Evolutionary conservation across 306 rosid species (phyloP).

Genomic region (Cucurbita argyrosperma): DNA sequence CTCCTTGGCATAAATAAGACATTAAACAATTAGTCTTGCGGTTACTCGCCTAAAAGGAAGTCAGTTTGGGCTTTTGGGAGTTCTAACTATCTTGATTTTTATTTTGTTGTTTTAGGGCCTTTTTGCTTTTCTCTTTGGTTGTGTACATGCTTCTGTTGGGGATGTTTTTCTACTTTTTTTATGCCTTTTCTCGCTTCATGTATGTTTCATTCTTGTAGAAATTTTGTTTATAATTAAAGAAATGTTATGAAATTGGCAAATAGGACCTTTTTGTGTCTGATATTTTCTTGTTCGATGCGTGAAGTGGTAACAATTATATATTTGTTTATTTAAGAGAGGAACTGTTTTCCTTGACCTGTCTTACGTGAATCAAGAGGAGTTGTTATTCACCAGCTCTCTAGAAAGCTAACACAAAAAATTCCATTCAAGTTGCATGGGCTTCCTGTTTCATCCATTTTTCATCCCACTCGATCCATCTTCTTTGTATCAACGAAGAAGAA

Average conservation of each 20-base stretch:
- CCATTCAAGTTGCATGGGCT: slow-evolving; percentile 76
- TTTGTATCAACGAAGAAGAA: slow-evolving; percentile 62
- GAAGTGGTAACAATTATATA: background rate
- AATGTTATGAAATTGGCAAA: too few relatives aligned
- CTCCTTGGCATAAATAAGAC: background rate
- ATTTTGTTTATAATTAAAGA: background rate
- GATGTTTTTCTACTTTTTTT: background rate
- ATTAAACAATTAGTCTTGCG: too few relatives aligned
- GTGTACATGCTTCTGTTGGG: background rate
- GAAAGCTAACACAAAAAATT: slow-evolving; percentile 58
- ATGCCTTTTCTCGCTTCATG: too few relatives aligned
- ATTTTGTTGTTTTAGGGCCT: background rate
- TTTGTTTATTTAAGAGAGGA: background rate
- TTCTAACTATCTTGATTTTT: background rate
- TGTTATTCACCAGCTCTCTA: slow-evolving; percentile 68
- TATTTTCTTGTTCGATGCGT: background rate
- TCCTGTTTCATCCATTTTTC: slow-evolving; percentile 75
- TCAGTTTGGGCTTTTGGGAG: background rate
- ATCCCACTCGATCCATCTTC: slow-evolving; percentile 65
- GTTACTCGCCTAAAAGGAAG: background rate
- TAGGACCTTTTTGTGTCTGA: background rate
- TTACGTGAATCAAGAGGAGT: slow-evolving; percentile 78
- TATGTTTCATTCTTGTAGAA: too few relatives aligned
- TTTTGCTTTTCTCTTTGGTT: background rate
- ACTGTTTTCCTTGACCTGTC: slow-evolving; percentile 48